These are phyloP conservation scores for Blumeria graminis DNA, from an alignment of 2,329 filamentous ascomycete genomes.

Conservation along the genomic window DNA sequence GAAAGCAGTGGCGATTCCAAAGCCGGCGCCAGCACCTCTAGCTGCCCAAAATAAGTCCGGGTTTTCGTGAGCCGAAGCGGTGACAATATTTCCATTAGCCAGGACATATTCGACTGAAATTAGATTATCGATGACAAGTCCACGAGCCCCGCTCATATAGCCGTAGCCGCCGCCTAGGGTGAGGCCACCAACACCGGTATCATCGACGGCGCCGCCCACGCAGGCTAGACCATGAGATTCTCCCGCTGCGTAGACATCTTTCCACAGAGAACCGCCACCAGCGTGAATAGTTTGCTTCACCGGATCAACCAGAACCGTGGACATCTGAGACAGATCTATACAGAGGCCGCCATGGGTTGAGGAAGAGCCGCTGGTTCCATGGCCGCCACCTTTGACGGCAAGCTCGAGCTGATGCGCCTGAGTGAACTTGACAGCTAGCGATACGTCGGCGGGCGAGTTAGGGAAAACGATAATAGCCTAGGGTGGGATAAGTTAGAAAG, in stretches of 20 bases:
- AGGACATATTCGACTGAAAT: constrained; percentile 7
- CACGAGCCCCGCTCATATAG: constrained; percentile 22
- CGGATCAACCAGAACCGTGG: constrained; percentile 4
- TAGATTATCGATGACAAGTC: constrained; percentile 10
- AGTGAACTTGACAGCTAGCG: constrained; percentile 5
- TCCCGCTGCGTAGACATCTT: constrained; percentile 8
- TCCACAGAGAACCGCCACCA: constrained; percentile 9
- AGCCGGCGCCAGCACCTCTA: constrained; percentile 7
- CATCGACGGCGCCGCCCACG: constrained; percentile 9
- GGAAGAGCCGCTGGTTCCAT: constrained; percentile 7
- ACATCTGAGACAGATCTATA: constrained; percentile 9
- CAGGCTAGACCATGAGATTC: constrained; percentile 6
- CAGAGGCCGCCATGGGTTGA: constrained; percentile 8
- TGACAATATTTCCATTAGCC: constrained; percentile 6
- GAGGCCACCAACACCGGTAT: constrained; percentile 6
- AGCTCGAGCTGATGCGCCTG: constrained; percentile 5
- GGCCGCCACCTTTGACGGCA: constrained; percentile 6
- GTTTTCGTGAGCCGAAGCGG: constrained; percentile 5
- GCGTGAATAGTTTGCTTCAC: constrained; percentile 6
- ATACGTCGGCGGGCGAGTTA: constrained; percentile 6
- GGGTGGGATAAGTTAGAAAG: neutral
- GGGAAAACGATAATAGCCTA: constrained; percentile 8
- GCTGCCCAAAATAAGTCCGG: constrained; percentile 10
- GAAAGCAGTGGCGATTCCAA: constrained; percentile 6
- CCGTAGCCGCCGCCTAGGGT: constrained; percentile 20